Base-by-base conservation (phyloP, 78 protist species). In the Salpingoeca rosetta region DNA sequence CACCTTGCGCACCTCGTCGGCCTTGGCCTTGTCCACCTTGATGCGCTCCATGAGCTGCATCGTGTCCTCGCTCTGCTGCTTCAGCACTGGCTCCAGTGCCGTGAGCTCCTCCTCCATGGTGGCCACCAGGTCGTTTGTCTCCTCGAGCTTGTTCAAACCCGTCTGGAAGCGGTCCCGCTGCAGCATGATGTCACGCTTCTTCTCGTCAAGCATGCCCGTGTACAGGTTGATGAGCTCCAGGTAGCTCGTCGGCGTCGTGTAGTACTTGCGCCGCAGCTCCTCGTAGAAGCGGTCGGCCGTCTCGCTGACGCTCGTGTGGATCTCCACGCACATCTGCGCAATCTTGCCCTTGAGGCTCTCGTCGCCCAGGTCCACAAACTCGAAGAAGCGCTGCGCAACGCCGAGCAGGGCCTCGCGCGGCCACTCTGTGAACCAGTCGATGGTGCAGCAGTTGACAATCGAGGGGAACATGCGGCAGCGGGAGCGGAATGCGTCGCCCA, bases 381-480 rank as follows among this genome's bases (percentile, higher is more conserved):
- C 42, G 51, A 86, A 72, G 43, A 75, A 39, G 26, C 41, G n/a
- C 40, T 22, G 82, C 12, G 97, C 95, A 2, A 94, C 97, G 2
- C 89, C 36, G 42, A 0, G 38, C 45, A 96, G 90, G 10, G 98
- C 98, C 44, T 94, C 95, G 2, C 40, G 84, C 22, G 97, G 96
- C 98, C 97, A 94, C 44, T 56, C 91, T 36, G 86, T 43, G 90
- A 93, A 96, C 97, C 95, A 94, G 80, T 94, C 96, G 83, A 96
- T 91, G 56, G 95, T 89, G 91, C 96, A 93, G 83, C 92, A 86
- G 86, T 91, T 91, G 78, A 89, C 87, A 41, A 96, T 89, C 40
- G 96, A 45, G 1, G 98, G 98, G 82, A 92, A 94, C 91, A 77
- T 87, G 28, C 96, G 85, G 76, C 91, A 88, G 44, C 97, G 92